These are phyloP conservation scores for Halenospora varia DNA, from an alignment of 495 filamentous ascomycete species.

Conservation along the genomic window DNA sequence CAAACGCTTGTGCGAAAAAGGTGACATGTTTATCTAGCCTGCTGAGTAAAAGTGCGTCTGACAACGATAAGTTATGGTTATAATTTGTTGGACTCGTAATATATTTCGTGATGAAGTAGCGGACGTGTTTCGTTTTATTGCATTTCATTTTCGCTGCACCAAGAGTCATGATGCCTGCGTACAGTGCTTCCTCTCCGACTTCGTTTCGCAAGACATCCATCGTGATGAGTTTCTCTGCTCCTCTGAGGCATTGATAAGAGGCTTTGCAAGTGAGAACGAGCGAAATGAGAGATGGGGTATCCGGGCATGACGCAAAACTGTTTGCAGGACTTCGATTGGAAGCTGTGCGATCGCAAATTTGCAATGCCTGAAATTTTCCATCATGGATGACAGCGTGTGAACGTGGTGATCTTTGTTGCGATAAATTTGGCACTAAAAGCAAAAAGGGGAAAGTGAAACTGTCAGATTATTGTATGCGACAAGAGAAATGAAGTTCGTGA, in stretches of 20 bases:
- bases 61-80: not conserved
- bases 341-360: not conserved
- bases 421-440: too few relatives aligned
- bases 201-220: not conserved
- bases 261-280: not conserved
- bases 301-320: not conserved
- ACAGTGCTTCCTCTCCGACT: not conserved
- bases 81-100: not conserved
- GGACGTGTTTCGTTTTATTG: not conserved
- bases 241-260: not conserved
- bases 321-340: not conserved
- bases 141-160: not conserved
- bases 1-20: not conserved
- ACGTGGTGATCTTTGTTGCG: too few relatives aligned
- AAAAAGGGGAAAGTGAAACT: too few relatives aligned
- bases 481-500: too few relatives aligned
- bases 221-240: not conserved
- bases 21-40: not conserved
- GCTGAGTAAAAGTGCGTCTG: not conserved
- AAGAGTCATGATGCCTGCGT: not conserved
- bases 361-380: not conserved
- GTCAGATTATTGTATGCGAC: too few relatives aligned
- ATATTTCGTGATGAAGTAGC: not conserved
- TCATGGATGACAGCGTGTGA: too few relatives aligned
- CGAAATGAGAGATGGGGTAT: not conserved